phyloP scores from a whole-genome alignment of 495 filamentous ascomycete species.

The Aspergillus haitiensis region DNA sequence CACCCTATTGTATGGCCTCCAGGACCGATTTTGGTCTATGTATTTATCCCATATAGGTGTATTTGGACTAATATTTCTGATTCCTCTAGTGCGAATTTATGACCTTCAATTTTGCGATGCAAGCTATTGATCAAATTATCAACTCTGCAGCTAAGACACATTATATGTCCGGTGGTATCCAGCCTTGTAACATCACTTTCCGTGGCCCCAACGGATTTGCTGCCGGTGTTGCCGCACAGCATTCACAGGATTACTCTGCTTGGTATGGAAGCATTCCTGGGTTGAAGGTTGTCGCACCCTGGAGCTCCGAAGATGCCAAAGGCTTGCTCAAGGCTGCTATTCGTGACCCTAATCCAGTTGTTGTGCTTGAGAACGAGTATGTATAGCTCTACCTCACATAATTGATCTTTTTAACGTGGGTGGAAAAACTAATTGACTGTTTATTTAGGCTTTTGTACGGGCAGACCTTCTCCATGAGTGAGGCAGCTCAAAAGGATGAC shows the following conservation, averaged over 20 bases:
- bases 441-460: constrained; percentile 78
- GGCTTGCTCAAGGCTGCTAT: constrained; percentile 97
- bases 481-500: constrained; percentile 89
- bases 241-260: constrained; percentile 96
- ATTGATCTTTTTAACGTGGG: neutral
- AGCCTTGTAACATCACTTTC: constrained; percentile 99
- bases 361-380: constrained; percentile 93
- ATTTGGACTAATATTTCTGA: constrained; percentile 12
- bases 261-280: constrained; percentile 99
- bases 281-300: constrained; percentile 93
- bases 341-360: constrained; percentile 94
- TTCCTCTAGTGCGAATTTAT: constrained; percentile 93
- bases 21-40: neutral
- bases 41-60: too few species aligned
- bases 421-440: constrained; percentile 24
- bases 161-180: constrained; percentile 99
- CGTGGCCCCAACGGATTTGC: constrained; percentile 98
- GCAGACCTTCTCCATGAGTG: constrained; percentile 90
- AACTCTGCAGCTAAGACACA: constrained; percentile 99
- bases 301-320: constrained; percentile 97
- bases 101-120: constrained; percentile 99
- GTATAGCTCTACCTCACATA: constrained; percentile 20
- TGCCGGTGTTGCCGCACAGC: constrained; percentile 91
- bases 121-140: constrained; percentile 99
- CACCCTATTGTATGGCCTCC: constrained; percentile 78